These are phyloP conservation scores for Acacia pycnantha DNA, from an alignment of 331 rosid genomes.

Conservation along the genomic window DNA sequence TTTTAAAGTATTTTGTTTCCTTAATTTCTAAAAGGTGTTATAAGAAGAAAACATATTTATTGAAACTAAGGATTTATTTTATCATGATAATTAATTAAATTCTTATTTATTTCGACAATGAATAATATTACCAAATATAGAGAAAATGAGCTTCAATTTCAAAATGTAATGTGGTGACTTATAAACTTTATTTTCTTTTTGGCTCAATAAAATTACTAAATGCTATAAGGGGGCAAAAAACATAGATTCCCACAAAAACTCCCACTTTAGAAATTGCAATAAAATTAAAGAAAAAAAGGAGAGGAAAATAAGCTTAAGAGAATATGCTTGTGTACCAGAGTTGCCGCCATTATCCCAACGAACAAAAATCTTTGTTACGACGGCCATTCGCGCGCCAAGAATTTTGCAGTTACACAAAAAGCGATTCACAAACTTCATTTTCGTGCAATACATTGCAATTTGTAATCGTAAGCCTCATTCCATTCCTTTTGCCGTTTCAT, in stretches of 20 bases:
- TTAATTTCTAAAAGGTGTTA: too few species aligned
- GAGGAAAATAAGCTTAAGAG: not conserved
- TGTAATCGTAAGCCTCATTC: not conserved
- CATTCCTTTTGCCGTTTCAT: conserved; percentile 19
- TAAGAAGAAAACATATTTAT: not conserved
- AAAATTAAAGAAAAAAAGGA: not conserved
- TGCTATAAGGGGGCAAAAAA: not conserved
- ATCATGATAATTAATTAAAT: not conserved
- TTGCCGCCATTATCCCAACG: conserved; percentile 29
- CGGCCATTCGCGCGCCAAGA: conserved; percentile 36
- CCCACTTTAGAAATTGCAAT: not conserved
- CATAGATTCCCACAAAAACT: not conserved
- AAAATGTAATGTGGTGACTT: not conserved
- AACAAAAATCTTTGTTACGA: not conserved
- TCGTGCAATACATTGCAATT: not conserved
- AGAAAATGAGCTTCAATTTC: not conserved
- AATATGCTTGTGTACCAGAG: not conserved
- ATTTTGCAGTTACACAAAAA: conserved; percentile 16
- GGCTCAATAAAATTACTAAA: not conserved
- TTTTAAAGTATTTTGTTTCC: too few species aligned
- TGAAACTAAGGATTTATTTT: not conserved
- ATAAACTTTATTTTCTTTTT: not conserved
- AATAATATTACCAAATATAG: not conserved
- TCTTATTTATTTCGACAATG: not conserved
- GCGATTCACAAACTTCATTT: not conserved